Evolutionary conservation across 768 basidiomycete genomes (phyloP).

Genomic region (Leccinum aurantiacum): DNA sequence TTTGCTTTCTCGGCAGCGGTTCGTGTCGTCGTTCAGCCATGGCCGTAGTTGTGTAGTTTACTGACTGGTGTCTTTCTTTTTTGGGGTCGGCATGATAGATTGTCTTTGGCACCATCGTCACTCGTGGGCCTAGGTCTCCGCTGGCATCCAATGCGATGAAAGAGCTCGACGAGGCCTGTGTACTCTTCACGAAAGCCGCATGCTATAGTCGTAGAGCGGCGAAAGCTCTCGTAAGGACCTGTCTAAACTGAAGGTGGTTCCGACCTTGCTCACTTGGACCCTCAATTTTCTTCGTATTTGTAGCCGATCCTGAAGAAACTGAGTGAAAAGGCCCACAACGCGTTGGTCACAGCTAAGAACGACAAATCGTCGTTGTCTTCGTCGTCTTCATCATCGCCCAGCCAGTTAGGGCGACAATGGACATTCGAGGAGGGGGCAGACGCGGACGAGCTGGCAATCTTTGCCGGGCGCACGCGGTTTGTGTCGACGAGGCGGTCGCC

Average conservation of each 20-base stretch:
- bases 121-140: constrained; percentile 66
- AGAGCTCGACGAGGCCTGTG: constrained; percentile 66
- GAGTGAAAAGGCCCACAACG: constrained; percentile 64
- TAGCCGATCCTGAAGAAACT: constrained; percentile 59
- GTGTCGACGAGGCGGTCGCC: constrained; percentile 47
- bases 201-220: constrained; percentile 58
- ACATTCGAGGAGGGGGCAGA: constrained; percentile 50
- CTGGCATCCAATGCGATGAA: constrained; percentile 65
- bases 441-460: constrained; percentile 66
- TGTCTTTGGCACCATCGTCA: constrained; percentile 78
- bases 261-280: not conserved
- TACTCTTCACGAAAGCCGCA: constrained; percentile 65
- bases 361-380: constrained; percentile 24
- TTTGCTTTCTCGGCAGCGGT: constrained; percentile 57
- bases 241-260: not conserved
- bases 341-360: constrained; percentile 43
- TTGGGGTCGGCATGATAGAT: constrained; percentile 41
- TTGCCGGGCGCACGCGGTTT: constrained; percentile 65
- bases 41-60: not conserved
- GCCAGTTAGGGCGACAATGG: constrained; percentile 44
- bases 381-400: not conserved
- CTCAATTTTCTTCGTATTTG: not conserved
- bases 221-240: constrained; percentile 58
- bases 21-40: constrained; percentile 12
- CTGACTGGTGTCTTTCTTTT: constrained; percentile 3